Base-by-base conservation (phyloP, 371 early-diverging fungal species). In the Zancudomyces culisetae region DNA sequence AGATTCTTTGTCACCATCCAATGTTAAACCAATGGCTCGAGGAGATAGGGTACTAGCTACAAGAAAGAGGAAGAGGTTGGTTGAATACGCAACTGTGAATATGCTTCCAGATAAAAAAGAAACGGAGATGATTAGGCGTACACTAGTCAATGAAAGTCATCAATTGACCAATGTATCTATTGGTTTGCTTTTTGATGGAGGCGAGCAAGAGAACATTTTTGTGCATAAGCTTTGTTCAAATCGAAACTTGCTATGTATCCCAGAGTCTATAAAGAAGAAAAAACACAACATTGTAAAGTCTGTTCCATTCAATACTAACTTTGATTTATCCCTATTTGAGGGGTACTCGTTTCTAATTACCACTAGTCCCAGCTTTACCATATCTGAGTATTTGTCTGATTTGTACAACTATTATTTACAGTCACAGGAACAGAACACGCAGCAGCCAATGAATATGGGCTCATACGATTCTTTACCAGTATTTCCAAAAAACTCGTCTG, bases 41-140 rank as follows among this genome's bases (percentile, higher is more conserved):
- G 48, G 48, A 27, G 48, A 48, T 48, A 48, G 48, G n/a, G 27
- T 48, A n/a, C 26, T n/a, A 27, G 27, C 48, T 23, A 27, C 27
- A 4, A 48, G 48, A 27, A 48, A 48, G 27, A 2, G 48, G 8
- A 48, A 27, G n/a, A 48, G 48, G 26, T 23, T 29, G 4, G 23
- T 26, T 27, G 48, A 48, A 27, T 23, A n/a, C n/a, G 48, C 27
- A 27, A 26, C 27, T 23, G 29, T 48, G 13, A 6, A 23, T 10
- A 23, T 19, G 2, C n/a, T 27, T n/a, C 27, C 24, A 27, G 26
- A 18, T 8, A 19, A 27, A 48, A 6, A 35, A 35, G 15, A 6
- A 35, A 35, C 35, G 35, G 35, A 35, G 6, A 15, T 6, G 15
- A 35, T 35, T 6, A 35, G 15, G 15, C 6, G 6, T 35, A 10